Base-by-base conservation (phyloP, 2,329 filamentous ascomycete species). In the Colletotrichum incanum region DNA sequence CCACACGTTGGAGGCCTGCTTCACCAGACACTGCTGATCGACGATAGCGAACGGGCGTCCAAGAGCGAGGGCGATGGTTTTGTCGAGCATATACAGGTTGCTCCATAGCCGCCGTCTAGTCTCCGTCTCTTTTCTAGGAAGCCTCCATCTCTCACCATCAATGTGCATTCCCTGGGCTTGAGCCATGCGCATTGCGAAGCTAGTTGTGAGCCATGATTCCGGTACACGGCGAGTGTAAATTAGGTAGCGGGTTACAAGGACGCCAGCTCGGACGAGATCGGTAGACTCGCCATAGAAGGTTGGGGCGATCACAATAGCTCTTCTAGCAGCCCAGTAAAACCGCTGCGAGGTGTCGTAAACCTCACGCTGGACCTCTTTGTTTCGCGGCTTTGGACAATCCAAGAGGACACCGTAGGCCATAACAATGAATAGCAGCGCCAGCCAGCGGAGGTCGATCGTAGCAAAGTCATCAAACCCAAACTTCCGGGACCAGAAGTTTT, bases 141-240 rank as follows among this genome's bases (percentile, higher is more conserved):
- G 73, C 11, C 80, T 75, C 81, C 81, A 84, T 20, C 80, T 76
- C 67, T 82, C 80, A 9, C 83, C 83, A 70, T 84, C 83, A 28
- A 84, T 81, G 65, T 84, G 83, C 77, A 84, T 83, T 0, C 83
- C 82, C 63, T 84, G 82, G 0, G 82, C 82, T 68, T 83, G 81
- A 6, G 83, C 83, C 80, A 84, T 83, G 18, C 82, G 81, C 74
- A 84, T 82, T 1, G 83, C 83, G 54, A 84, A 84, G 71, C 82
- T 82, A 5, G 79, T 79, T 1, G 83, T 84, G 1, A 84, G 77
- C 83, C 83, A 84, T 6, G 79, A 79, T 70, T 84, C 83, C 0
- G 82, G 78, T 1, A 80, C 79, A 54, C 82, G 78, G 37, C 81
- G 76, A n/a, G 80, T 74, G 60, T 83, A 83, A 28, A 84, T 79